Percentiles rank a stretch among this genome's conserved stretches.
Evolutionary conservation across 2,329 filamentous ascomycete genomes (phyloP).

Genomic region (Phialophora chinensis): DNA sequence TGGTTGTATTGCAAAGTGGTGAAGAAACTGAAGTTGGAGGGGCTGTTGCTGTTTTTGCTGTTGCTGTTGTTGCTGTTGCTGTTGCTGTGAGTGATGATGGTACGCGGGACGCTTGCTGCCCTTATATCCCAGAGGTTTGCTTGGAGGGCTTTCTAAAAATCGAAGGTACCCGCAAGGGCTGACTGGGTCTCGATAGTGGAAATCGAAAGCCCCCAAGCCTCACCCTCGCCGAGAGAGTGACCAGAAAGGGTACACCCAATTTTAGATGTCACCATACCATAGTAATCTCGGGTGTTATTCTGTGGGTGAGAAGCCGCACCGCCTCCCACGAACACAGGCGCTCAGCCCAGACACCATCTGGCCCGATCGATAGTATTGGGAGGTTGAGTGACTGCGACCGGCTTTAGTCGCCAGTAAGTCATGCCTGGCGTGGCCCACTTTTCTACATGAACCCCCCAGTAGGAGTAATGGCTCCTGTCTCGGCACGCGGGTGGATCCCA

Average conservation of each 20-base stretch:
- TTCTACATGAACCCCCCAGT: too few relatives aligned
- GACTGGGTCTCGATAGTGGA: not conserved
- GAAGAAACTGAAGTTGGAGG: not conserved
- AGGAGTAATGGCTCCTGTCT: not conserved
- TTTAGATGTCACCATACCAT: not conserved
- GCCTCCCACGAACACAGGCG: not conserved
- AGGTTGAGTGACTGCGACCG: not conserved
- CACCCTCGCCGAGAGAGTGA: too few relatives aligned
- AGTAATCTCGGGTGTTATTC: not conserved
- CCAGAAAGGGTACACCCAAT: not conserved
- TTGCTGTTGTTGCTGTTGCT: too few relatives aligned
- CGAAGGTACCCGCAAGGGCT: not conserved
- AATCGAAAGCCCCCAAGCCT: too few relatives aligned
- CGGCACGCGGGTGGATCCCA: not conserved
- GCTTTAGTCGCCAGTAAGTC: too few relatives aligned
- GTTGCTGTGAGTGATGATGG: not conserved
- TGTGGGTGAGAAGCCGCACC: not conserved
- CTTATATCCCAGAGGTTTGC: not conserved
- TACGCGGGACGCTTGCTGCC: not conserved
- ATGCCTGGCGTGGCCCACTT: too few relatives aligned
- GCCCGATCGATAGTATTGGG: not conserved
- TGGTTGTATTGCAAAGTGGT: not conserved
- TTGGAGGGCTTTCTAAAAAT: not conserved
- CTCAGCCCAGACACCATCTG: not conserved
- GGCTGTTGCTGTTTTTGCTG: not conserved